Evolutionary conservation across 768 basidiomycete genomes (phyloP).

Genomic region (Leucogyrophana mollusca): DNA sequence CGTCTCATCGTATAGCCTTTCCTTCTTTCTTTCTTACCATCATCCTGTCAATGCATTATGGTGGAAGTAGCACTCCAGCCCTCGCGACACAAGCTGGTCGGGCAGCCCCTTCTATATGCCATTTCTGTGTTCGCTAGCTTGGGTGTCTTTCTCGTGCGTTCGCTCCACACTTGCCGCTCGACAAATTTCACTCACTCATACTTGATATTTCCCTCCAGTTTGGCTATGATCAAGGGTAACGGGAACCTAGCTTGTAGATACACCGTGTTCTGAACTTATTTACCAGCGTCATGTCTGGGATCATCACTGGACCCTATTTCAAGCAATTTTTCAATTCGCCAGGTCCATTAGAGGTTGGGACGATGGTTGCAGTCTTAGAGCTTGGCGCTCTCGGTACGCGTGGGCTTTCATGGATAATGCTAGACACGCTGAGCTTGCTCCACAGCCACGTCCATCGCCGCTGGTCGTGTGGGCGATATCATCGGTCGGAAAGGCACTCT

Average conservation of each 20-base stretch:
- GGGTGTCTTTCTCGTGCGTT: conserved; percentile 79
- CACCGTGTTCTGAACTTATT: conserved; percentile 5
- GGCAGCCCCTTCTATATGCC: conserved; percentile 73
- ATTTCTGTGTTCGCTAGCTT: conserved; percentile 81
- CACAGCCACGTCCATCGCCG: conserved; percentile 83
- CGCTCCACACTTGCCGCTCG: conserved; percentile 1
- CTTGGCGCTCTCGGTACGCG: conserved; percentile 83
- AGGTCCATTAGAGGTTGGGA: conserved; percentile 72
- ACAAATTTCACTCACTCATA: conserved; percentile 1
- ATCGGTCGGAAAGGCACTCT: conserved; percentile 86
- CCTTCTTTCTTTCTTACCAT: conserved; percentile 3
- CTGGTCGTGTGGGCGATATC: conserved; percentile 84
- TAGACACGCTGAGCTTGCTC: conserved; percentile 2
- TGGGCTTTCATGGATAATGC: neutral
- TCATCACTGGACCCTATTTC: conserved; percentile 87
- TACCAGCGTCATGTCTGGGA: conserved; percentile 81
- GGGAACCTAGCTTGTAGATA: neutral
- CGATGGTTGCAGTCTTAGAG: conserved; percentile 94
- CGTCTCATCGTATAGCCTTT: neutral
- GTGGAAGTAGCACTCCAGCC: conserved; percentile 26
- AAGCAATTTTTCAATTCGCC: conserved; percentile 81
- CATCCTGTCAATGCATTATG: conserved; percentile 54
- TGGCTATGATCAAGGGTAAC: conserved; percentile 84
- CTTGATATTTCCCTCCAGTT: conserved; percentile 43
- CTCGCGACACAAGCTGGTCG: conserved; percentile 59